These are phyloP conservation scores for Penicillium sumatraense DNA, from an alignment of 2,329 filamentous ascomycete genomes.

Conservation along the genomic window DNA sequence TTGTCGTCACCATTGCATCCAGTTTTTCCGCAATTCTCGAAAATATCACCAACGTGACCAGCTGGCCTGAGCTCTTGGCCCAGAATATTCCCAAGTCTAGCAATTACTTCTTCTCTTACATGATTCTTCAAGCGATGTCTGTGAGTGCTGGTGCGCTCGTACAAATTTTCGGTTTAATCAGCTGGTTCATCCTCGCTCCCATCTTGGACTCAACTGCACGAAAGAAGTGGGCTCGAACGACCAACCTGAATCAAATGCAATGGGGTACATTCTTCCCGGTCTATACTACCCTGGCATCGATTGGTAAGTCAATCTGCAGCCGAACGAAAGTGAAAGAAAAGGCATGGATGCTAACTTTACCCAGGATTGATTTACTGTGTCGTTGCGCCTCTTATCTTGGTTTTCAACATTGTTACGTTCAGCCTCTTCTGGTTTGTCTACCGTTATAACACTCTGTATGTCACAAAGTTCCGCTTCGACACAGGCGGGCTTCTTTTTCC, in stretches of 20 bases:
- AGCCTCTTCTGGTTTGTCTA: constrained; percentile 90
- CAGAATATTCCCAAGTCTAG: constrained; percentile 80
- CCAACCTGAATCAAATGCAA: constrained; percentile 72
- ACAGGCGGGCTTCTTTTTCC: constrained; percentile 93
- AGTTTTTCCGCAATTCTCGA: constrained; percentile 70
- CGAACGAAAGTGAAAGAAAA: not conserved
- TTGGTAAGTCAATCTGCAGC: constrained; percentile 59
- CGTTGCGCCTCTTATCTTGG: constrained; percentile 83
- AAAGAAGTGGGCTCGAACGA: constrained; percentile 85
- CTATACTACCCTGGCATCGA: constrained; percentile 95
- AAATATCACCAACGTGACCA: constrained; percentile 69
- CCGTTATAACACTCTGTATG: constrained; percentile 95
- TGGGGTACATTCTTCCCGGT: constrained; percentile 97
- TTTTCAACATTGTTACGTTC: constrained; percentile 95
- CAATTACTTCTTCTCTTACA: constrained; percentile 99
- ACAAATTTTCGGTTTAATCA: constrained; percentile 76
- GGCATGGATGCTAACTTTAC: constrained; percentile 9
- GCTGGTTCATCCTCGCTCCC: constrained; percentile 81
- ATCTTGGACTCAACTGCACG: constrained; percentile 80
- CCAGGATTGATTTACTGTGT: constrained; percentile 79
- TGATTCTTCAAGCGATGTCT: constrained; percentile 90
- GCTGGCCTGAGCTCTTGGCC: constrained; percentile 73
- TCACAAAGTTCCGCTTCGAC: constrained; percentile 85
- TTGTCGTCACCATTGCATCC: constrained; percentile 85
- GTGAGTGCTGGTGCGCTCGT: constrained; percentile 87